These are phyloP conservation scores for Epicoccum nigrum DNA, from an alignment of 2,329 filamentous ascomycete genomes.

Conservation along the genomic window DNA sequence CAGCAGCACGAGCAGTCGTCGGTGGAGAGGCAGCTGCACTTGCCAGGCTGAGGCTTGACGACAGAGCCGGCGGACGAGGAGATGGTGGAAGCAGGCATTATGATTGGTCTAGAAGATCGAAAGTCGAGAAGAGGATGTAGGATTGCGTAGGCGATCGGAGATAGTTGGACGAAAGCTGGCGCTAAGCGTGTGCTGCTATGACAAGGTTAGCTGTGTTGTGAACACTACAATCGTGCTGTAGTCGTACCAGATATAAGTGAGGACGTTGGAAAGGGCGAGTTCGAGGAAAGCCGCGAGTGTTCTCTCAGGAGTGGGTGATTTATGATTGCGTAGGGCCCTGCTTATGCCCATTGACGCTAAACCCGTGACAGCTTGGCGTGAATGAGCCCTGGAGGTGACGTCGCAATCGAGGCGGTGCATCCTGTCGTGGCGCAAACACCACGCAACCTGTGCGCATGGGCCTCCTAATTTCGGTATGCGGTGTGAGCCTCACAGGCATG, in stretches of 20 bases:
- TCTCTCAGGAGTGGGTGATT: conserved; percentile 14
- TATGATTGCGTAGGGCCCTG: conserved; percentile 24
- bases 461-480: too few species aligned
- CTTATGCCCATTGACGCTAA: conserved; percentile 25
- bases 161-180: too few species aligned
- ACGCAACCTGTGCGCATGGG: not conserved
- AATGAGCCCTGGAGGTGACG: conserved; percentile 29
- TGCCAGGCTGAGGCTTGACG: conserved; percentile 42
- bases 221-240: not conserved
- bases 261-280: not conserved
- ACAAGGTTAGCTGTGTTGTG: conserved; percentile 13
- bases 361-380: conserved; percentile 21
- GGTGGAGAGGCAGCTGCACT: conserved; percentile 38
- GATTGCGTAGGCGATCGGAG: not conserved
- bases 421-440: conserved; percentile 2
- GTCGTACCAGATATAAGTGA: not conserved
- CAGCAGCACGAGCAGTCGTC: conserved; percentile 44
- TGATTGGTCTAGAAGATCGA: too few species aligned
- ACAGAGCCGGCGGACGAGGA: conserved; percentile 42
- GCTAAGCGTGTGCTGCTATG: conserved; percentile 1
- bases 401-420: conserved; percentile 30
- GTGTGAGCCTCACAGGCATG: too few species aligned
- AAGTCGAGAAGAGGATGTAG: not conserved
- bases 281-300: not conserved
- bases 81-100: conserved; percentile 46